A percentile compares a stretch with the other conserved stretches of the same genome.
Conservation (phyloP, 2,329 filamentous ascomycete genomes). For the Raffaelea albimanens region DNA sequence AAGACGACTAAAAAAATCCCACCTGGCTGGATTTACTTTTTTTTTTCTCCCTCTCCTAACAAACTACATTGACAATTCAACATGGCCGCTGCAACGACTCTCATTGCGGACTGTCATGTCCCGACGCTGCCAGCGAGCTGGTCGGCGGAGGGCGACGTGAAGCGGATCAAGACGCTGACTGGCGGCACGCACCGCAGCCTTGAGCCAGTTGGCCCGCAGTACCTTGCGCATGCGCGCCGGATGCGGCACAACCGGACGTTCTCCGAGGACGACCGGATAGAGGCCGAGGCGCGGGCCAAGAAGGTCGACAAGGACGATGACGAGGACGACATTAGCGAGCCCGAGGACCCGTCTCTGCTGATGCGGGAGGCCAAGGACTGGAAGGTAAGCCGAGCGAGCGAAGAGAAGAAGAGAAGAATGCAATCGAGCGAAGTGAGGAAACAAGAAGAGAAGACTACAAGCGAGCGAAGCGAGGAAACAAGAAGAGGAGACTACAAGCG, state of each 20-base stretch:
- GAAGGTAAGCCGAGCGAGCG: conserved; percentile 64
- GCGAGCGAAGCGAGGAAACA: too few relatives aligned
- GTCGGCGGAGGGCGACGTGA: conserved; percentile 87
- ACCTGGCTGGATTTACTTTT: too few relatives aligned
- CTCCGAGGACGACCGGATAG: conserved; percentile 95
- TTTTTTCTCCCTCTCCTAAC: too few relatives aligned
- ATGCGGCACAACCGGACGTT: conserved; percentile 96
- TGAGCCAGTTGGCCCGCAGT: conserved; percentile 94
- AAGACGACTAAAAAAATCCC: not conserved
- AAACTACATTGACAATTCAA: conserved; percentile 13
- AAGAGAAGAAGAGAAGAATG: not conserved
- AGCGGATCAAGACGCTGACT: conserved; percentile 68
- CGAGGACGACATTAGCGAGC: conserved; percentile 82
- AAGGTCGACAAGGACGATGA: conserved; percentile 87
- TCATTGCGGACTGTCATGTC: conserved; percentile 56
- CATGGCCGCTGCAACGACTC: conserved; percentile 54
- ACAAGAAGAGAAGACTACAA: too few relatives aligned
- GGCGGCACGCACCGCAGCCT: conserved; percentile 74
- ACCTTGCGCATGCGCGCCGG: conserved; percentile 92
- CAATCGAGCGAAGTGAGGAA: too few relatives aligned
- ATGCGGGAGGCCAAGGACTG: conserved; percentile 95
- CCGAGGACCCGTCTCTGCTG: conserved; percentile 87
- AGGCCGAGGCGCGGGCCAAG: conserved; percentile 90
- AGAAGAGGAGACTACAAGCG: too few relatives aligned
- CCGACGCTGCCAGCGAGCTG: conserved; percentile 72